phyloP scores from a whole-genome alignment of 371 early-diverging fungal genomes.

The Mortierella sp. region DNA sequence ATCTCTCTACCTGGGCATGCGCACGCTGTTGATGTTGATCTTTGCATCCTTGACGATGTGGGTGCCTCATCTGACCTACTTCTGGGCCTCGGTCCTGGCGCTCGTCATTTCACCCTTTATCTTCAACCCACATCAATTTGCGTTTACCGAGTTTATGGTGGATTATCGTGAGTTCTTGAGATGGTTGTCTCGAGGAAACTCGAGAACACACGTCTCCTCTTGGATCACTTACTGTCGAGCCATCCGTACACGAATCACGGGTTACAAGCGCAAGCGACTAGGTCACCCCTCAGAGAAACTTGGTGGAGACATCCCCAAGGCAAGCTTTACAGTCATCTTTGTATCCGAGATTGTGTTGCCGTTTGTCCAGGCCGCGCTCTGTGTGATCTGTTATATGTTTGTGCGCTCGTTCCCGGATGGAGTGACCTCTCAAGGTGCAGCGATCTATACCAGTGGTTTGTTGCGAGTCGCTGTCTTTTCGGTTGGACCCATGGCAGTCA shows the following conservation, averaged over 20 bases:
- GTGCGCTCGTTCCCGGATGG: conserved; percentile 56
- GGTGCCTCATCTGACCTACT: conserved; percentile 80
- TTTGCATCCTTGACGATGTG: conserved; percentile 77
- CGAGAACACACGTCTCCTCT: conserved; percentile 75
- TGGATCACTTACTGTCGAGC: conserved; percentile 82
- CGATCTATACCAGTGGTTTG: conserved; percentile 55
- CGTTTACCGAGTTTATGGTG: conserved; percentile 74
- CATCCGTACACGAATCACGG: conserved; percentile 78
- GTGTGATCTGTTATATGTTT: conserved; percentile 70
- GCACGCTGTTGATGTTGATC: conserved; percentile 74
- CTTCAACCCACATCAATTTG: conserved; percentile 88
- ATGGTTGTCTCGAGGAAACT: conserved; percentile 85
- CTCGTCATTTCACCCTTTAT: conserved; percentile 80
- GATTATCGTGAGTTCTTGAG: conserved; percentile 83
- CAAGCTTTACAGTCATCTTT: conserved; percentile 71
- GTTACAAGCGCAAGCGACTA: conserved; percentile 77
- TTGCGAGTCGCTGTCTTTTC: conserved; percentile 71
- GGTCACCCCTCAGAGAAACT: conserved; percentile 62
- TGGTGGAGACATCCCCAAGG: conserved; percentile 71
- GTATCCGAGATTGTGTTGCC: conserved; percentile 79
- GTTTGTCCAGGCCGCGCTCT: conserved; percentile 67
- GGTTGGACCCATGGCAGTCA: conserved; percentile 77
- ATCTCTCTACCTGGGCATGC: conserved; percentile 81
- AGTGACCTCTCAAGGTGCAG: conserved; percentile 52
- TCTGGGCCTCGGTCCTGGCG: conserved; percentile 85